Evolutionary conservation across 2,329 filamentous ascomycete genomes (phyloP), one percentile per base, ranked within the genome.

Genomic region (Zymoseptoria pseudotritici): DNA sequence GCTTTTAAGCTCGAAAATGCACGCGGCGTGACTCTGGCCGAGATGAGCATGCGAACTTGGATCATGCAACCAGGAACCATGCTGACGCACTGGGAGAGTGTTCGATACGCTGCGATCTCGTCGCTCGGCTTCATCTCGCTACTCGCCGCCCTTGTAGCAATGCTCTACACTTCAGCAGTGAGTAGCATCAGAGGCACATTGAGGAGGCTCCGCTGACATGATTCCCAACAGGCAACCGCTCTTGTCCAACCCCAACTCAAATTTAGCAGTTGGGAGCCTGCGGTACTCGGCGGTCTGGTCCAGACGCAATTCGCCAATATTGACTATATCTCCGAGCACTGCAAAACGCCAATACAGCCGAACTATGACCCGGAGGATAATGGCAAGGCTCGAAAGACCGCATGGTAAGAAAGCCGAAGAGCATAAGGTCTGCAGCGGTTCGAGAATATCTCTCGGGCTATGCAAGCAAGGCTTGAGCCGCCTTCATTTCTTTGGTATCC

Each of bases 11-110:
- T 80, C 57, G 77, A 80, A 8, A 65, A 71, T 8, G 61, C 60
- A 2, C 54, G 77, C 2, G 89, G 89, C 2, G 82, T 92, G 60
- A 90, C 85, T 0, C 80, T 93, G 17, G 86, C 89, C 0, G 89
- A 93, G 69, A 83, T 92, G 77, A 86, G 82, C 17, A 91, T 93
- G 87, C 81, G 89, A 53, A 82, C 82, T 51, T 93, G 89, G 89
- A 62, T 80, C 4, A 74, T 78, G 19, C 74, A 78, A 55, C 73
- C 73, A 0, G 89, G 89, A 0, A 87, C 84, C 0, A 78, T 93
- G 63, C 77, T 93, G 20, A 89, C 86, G 0, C 85, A 90, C 65
- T 87, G 80, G 73, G 80, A 86, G 62, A 83, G 82, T 3, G 75
- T 91, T 1, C 80, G 81, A 4, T 86, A 87, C 61, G 86, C 86